Evolutionary conservation across 768 basidiomycete genomes (phyloP).

Genomic region (Suillus weaverae): DNA sequence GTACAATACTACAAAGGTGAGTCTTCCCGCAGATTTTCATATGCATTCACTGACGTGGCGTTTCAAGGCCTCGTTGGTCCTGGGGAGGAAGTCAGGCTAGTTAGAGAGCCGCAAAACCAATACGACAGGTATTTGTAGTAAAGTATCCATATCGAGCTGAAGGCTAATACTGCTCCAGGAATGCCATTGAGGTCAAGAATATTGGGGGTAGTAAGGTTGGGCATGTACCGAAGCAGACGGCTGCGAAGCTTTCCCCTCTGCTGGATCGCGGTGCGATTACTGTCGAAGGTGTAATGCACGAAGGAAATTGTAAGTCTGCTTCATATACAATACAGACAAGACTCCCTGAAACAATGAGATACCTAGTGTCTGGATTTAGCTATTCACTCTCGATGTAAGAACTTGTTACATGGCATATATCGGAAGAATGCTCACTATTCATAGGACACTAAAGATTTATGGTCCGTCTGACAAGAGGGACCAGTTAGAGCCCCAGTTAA

Average conservation of each 20-base stretch:
- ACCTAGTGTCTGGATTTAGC: constrained; percentile 41
- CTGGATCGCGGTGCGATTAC: constrained; percentile 64
- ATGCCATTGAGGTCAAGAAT: constrained; percentile 82
- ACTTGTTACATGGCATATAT: background rate
- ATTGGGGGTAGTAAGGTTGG: constrained; percentile 76
- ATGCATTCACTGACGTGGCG: constrained; percentile 6
- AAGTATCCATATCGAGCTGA: background rate
- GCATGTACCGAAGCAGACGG: constrained; percentile 67
- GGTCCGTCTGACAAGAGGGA: constrained; percentile 60
- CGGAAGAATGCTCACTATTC: background rate
- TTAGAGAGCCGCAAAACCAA: constrained; percentile 63
- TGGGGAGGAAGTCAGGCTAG: constrained; percentile 73
- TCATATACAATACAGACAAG: background rate
- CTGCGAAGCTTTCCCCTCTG: constrained; percentile 61
- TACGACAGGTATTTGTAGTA: constrained; percentile 59
- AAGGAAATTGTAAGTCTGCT: constrained; percentile 60
- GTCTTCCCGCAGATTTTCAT: constrained; percentile 10
- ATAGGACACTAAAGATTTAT: constrained; percentile 70
- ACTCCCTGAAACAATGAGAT: constrained; percentile 7
- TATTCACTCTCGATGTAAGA: constrained; percentile 67
- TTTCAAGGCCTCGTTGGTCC: constrained; percentile 70
- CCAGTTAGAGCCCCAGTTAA: constrained; percentile 61
- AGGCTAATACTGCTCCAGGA: constrained; percentile 38
- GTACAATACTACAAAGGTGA: constrained; percentile 79
- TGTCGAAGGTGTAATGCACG: constrained; percentile 66